Evolutionary conservation across 164 flowering plant genomes (phyloP).

Genomic region (Litsea cubeba): DNA sequence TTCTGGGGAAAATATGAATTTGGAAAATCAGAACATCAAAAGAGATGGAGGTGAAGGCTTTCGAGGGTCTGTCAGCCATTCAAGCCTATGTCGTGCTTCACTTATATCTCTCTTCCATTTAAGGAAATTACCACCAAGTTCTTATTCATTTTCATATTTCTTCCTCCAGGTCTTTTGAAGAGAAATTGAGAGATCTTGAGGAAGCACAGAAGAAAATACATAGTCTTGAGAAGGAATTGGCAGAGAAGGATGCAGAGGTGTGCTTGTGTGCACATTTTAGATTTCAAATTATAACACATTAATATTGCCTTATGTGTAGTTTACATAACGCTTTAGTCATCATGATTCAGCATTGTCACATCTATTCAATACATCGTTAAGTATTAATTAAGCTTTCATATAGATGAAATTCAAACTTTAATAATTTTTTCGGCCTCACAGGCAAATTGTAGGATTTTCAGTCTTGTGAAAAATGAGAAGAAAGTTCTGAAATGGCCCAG

Average conservation of each 20-base stretch:
- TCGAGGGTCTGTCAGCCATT: constrained; percentile 41
- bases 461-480: too few species aligned
- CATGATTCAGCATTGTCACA: too few species aligned
- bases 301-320: too few species aligned
- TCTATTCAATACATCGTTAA: too few species aligned
- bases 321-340: too few species aligned
- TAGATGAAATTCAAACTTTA: too few species aligned
- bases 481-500: too few species aligned
- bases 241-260: constrained; percentile 74
- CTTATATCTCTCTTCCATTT: constrained; percentile 4
- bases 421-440: too few species aligned
- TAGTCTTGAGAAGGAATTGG: constrained; percentile 53
- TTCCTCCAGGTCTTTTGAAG: constrained; percentile 44
- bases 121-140: not conserved
- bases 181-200: constrained; percentile 48
- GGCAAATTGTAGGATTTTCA: too few species aligned
- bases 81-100: not conserved
- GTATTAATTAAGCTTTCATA: too few species aligned
- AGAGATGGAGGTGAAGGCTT: constrained; percentile 39
- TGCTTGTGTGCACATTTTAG: not conserved
- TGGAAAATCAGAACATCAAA: constrained; percentile 29
- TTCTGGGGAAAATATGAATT: constrained; percentile 7
- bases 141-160: not conserved
- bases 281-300: too few species aligned
- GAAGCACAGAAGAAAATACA: constrained; percentile 44